Conservation (phyloP, 2,329 filamentous ascomycete genomes). For the Sclerotinia minor region DNA sequence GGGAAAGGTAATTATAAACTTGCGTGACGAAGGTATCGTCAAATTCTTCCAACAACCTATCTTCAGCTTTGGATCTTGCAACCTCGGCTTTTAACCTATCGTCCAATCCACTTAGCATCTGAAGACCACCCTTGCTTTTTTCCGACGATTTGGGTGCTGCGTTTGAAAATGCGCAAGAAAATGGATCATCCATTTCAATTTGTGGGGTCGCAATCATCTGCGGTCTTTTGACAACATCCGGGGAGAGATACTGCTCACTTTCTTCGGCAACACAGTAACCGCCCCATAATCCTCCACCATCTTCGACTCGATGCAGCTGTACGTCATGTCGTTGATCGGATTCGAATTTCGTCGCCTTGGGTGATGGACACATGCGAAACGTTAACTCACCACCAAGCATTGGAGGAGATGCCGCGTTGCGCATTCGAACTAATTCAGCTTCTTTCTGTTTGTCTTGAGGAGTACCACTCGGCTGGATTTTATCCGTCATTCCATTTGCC, state of each 20-base stretch:
- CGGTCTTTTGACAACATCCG: conserved; percentile 37
- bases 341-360: conserved; percentile 81
- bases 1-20: conserved; percentile 93
- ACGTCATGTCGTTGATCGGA: conserved; percentile 65
- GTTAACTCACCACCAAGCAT: conserved; percentile 83
- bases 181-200: conserved; percentile 42
- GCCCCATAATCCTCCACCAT: conserved; percentile 72
- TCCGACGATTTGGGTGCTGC: conserved; percentile 24
- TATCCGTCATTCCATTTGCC: conserved; percentile 42
- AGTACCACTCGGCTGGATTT: conserved; percentile 28
- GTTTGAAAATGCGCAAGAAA: conserved; percentile 37
- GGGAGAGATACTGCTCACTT: conserved; percentile 42
- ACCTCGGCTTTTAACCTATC: conserved; percentile 37
- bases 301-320: conserved; percentile 54
- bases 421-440: conserved; percentile 51
- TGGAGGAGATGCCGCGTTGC: conserved; percentile 67
- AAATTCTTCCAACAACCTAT: conserved; percentile 63
- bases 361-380: conserved; percentile 80
- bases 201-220: conserved; percentile 44
- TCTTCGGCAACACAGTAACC: conserved; percentile 60
- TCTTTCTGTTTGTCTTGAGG: conserved; percentile 36
- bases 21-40: conserved; percentile 85
- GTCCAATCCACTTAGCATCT: conserved; percentile 40
- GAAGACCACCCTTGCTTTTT: conserved; percentile 32
- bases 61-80: conserved; percentile 35